Evolutionary conservation across 2,329 filamentous ascomycete species (phyloP).

Genomic region (Penicillium oxalicum): DNA sequence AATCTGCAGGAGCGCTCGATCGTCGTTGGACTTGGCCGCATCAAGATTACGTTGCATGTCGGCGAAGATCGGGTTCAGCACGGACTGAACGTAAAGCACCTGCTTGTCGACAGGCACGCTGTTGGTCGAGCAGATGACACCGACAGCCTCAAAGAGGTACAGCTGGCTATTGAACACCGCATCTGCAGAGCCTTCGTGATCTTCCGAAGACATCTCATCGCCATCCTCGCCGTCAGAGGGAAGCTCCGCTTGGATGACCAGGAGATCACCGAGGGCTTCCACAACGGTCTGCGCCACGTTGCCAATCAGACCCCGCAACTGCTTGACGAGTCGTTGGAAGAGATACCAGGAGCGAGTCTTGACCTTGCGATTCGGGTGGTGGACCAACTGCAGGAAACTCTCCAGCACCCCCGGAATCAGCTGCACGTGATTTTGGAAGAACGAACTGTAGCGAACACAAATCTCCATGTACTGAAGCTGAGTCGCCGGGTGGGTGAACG

Average conservation of each 20-base stretch:
- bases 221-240: constrained; percentile 68
- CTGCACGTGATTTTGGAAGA: constrained; percentile 78
- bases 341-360: constrained; percentile 94
- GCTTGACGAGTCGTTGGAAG: constrained; percentile 87
- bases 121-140: constrained; percentile 78
- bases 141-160: constrained; percentile 90
- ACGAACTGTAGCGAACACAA: constrained; percentile 84
- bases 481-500: constrained; percentile 82
- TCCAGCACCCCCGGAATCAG: constrained; percentile 83
- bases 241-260: constrained; percentile 85
- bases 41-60: constrained; percentile 78
- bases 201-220: constrained; percentile 92
- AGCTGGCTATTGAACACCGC: constrained; percentile 86
- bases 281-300: constrained; percentile 90
- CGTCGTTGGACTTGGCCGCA: constrained; percentile 71
- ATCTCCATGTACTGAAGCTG: constrained; percentile 98
- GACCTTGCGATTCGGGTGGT: constrained; percentile 80
- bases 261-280: constrained; percentile 77
- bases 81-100: constrained; percentile 75
- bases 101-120: constrained; percentile 78
- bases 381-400: constrained; percentile 83
- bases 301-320: constrained; percentile 74
- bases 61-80: constrained; percentile 83
- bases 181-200: constrained; percentile 84
- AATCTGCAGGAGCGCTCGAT: constrained; percentile 77